Conservation (phyloP, 768 basidiomycete species). For the Suillus brevipes region DNA sequence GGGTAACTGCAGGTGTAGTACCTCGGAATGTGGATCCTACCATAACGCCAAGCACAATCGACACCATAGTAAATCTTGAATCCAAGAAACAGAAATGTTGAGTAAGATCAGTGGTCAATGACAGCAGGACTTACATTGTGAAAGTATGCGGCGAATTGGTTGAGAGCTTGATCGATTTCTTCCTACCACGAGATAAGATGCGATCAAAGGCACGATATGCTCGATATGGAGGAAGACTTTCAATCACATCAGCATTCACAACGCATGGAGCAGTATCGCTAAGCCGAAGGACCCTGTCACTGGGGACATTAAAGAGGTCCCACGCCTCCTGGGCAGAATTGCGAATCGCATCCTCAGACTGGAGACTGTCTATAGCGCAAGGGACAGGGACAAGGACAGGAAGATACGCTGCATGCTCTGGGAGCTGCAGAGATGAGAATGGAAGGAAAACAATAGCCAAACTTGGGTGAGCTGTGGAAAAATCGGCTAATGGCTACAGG, state of each 20-base stretch:
- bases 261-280: slow-evolving; percentile 36
- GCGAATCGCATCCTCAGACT: slow-evolving; percentile 27
- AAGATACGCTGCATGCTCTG: slow-evolving; percentile 52
- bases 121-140: slow-evolving; percentile 55
- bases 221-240: slow-evolving; percentile 40
- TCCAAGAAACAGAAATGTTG: slow-evolving; percentile 7
- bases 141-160: slow-evolving; percentile 57
- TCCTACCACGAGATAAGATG: slow-evolving; percentile 38
- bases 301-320: slow-evolving; percentile 44
- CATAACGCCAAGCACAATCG: slow-evolving; percentile 61
- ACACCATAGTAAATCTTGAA: slow-evolving; percentile 65
- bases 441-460: slow-evolving; percentile 72
- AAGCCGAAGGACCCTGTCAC: slow-evolving; percentile 41
- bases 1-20: slow-evolving; percentile 19
- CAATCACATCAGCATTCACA: slow-evolving; percentile 49
- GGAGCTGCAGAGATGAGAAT: slow-evolving; percentile 36
- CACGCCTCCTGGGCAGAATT: slow-evolving; percentile 40
- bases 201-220: slow-evolving; percentile 48
- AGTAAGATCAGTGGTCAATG: slow-evolving; percentile 11
- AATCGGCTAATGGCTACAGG: slow-evolving; percentile 41
- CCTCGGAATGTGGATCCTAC: slow-evolving; percentile 25
- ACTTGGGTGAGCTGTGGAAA: slow-evolving; percentile 47
- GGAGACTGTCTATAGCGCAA: slow-evolving; percentile 21
- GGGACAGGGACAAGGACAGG: slow-evolving; percentile 47
- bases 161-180: slow-evolving; percentile 34